These are phyloP conservation scores for Diaporthe eres DNA, from an alignment of 2,329 filamentous ascomycete genomes.

Conservation along the genomic window DNA sequence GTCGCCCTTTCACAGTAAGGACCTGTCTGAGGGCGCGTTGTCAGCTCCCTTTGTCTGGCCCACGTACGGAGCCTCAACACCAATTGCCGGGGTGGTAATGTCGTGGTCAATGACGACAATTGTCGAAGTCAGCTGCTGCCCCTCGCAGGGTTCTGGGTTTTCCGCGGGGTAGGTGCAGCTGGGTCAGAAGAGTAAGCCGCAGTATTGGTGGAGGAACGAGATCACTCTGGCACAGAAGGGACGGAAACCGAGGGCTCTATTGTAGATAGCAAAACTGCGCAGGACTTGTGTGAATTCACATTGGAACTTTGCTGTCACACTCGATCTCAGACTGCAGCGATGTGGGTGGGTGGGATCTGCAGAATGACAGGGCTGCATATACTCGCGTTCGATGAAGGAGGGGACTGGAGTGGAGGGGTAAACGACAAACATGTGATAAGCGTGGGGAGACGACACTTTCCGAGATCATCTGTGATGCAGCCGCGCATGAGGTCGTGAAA, in stretches of 20 bases:
- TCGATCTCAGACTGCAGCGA: background rate
- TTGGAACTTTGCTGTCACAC: conserved; percentile 9
- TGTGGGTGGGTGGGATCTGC: background rate
- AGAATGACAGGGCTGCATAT: background rate
- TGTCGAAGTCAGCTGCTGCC: conserved; percentile 5
- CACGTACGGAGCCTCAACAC: background rate
- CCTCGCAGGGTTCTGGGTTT: background rate
- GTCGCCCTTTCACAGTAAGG: background rate
- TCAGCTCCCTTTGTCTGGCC: background rate
- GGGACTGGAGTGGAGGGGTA: background rate
- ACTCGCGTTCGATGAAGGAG: background rate
- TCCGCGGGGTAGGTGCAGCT: conserved; percentile 9
- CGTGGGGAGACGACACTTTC: background rate
- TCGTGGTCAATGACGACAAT: conserved; percentile 13
- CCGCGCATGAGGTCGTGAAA: background rate
- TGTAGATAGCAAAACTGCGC: background rate
- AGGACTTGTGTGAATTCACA: background rate
- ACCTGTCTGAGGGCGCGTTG: background rate
- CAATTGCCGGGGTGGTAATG: background rate
- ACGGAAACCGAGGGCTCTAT: conserved; percentile 10
- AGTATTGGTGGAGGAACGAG: conserved; percentile 16
- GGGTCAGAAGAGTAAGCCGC: background rate
- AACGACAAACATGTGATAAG: background rate
- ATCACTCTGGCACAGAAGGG: background rate
- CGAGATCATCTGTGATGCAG: background rate